Conservation (phyloP, 116 monocot species). For the Cymodocea nodosa region DNA sequence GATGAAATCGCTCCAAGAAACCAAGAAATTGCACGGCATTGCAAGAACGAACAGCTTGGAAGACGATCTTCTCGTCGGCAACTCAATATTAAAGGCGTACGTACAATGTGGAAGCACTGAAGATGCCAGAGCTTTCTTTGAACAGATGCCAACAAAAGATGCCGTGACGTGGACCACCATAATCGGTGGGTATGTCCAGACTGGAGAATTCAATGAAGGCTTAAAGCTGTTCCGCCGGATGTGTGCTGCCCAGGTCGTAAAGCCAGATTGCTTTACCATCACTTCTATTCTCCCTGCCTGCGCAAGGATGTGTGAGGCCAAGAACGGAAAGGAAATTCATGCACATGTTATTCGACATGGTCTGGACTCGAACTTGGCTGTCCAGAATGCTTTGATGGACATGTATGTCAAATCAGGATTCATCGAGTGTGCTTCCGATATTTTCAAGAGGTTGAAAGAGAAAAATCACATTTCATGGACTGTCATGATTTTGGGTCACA, state of each 20-base stretch:
- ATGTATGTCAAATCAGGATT: slow-evolving; percentile 51
- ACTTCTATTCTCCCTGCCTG: slow-evolving; percentile 46
- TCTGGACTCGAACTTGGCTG: slow-evolving; percentile 2
- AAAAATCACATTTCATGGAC: slow-evolving; percentile 43
- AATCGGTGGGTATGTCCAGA: slow-evolving; percentile 19
- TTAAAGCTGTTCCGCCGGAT: slow-evolving; percentile 26
- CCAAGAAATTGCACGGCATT: slow-evolving; percentile 19
- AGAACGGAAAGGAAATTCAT: slow-evolving; percentile 45
- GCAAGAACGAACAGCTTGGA: slow-evolving; percentile 17
- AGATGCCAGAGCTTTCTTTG: slow-evolving; percentile 22
- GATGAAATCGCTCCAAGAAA: slow-evolving; percentile 16
- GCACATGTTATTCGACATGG: slow-evolving; percentile 15
- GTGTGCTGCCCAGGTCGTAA: slow-evolving; percentile 6
- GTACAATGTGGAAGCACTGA: slow-evolving; percentile 20
- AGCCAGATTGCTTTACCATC: slow-evolving; percentile 24
- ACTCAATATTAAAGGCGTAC: slow-evolving; percentile 32
- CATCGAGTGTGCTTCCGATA: slow-evolving; percentile 16
- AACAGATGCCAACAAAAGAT: slow-evolving; percentile 20
- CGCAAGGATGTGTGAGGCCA: slow-evolving; percentile 28
- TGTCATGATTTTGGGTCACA: slow-evolving; percentile 37
- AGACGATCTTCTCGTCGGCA: slow-evolving; percentile 24
- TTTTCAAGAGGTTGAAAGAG: slow-evolving; percentile 20
- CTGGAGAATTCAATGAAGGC: slow-evolving; percentile 33
- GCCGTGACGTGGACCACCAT: slow-evolving; percentile 30
- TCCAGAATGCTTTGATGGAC: slow-evolving; percentile 50